Conservation (phyloP, 164 flowering plant genomes). For the Sextonia rubra region DNA sequence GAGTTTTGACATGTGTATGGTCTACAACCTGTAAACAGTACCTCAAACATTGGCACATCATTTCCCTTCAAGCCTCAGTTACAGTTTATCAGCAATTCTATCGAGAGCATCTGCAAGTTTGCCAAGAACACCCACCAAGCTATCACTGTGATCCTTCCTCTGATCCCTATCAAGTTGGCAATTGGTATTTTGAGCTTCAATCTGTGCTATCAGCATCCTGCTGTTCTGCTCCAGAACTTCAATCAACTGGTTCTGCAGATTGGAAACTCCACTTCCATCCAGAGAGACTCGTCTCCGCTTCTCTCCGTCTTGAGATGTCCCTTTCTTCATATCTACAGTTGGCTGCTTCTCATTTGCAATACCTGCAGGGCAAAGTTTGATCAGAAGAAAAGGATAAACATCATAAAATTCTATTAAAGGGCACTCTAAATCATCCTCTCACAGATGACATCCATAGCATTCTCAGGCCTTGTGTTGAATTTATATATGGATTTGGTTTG, state of each 20-base stretch:
- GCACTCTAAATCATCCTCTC: background rate
- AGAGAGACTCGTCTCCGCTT: constrained; percentile 45
- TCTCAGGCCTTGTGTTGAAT: background rate
- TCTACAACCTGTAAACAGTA: background rate
- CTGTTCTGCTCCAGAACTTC: constrained; percentile 63
- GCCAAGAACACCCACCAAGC: constrained; percentile 57
- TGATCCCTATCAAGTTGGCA: constrained; percentile 61
- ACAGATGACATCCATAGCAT: background rate
- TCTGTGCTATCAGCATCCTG: constrained; percentile 49
- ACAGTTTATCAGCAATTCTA: constrained; percentile 75
- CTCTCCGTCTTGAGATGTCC: constrained; percentile 44
- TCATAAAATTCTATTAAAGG: background rate
- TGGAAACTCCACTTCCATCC: constrained; percentile 31
- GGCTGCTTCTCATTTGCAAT: constrained; percentile 35
- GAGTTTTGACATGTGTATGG: background rate
- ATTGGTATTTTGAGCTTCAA: constrained; percentile 67
- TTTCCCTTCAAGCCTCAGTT: constrained; percentile 8
- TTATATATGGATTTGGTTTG: no score
- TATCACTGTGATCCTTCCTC: constrained; percentile 47
- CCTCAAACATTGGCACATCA: background rate
- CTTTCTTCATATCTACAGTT: constrained; percentile 36
- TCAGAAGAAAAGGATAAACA: background rate
- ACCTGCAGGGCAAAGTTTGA: constrained; percentile 27
- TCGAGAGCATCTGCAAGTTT: constrained; percentile 84
- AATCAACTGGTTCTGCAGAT: constrained; percentile 51